These are phyloP conservation scores for Solanum commersonii DNA, from an alignment of 257 asterid genomes.

Conservation along the genomic window DNA sequence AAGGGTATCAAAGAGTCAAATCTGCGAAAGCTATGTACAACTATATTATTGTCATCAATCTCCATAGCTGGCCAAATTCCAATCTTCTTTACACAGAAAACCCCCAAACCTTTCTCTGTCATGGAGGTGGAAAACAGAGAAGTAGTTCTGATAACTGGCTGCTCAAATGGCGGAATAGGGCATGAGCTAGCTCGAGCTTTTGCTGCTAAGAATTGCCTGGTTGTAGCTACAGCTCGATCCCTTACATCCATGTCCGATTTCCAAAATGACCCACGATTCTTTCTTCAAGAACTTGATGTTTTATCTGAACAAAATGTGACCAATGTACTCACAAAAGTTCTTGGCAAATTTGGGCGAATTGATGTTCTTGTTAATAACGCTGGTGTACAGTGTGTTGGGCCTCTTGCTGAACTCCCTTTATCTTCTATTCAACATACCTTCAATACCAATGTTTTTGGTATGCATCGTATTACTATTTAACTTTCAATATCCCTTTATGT, in stretches of 20 bases:
- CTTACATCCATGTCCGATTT: slow-evolving; percentile 55
- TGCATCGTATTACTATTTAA: background rate
- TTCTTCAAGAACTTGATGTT: slow-evolving; percentile 67
- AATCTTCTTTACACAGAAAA: background rate
- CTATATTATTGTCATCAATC: background rate
- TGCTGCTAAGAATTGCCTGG: slow-evolving; percentile 63
- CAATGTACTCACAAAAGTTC: slow-evolving; percentile 42
- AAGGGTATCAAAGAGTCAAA: background rate
- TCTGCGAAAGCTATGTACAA: background rate
- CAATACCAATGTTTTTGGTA: slow-evolving; percentile 84
- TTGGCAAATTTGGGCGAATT: slow-evolving; percentile 61
- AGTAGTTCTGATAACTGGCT: slow-evolving; percentile 75
- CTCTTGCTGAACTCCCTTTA: slow-evolving; percentile 79
- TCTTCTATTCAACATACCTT: slow-evolving; percentile 51
- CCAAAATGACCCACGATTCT: slow-evolving; percentile 49
- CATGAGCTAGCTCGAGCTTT: slow-evolving; percentile 79
- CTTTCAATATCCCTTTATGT: background rate
- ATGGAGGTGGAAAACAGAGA: slow-evolving; percentile 10
- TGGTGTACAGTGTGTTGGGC: slow-evolving; percentile 85
- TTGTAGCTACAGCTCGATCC: slow-evolving; percentile 85
- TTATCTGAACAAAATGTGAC: slow-evolving; percentile 60
- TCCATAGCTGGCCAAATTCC: background rate
- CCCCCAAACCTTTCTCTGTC: background rate
- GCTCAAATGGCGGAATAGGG: slow-evolving; percentile 87
- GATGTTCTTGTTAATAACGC: slow-evolving; percentile 90